Percentiles rank a stretch among this genome's conserved stretches.
These are phyloP conservation scores for Monosporascus sp. DNA, from an alignment of 2,329 filamentous ascomycete species.

Conservation along the genomic window DNA sequence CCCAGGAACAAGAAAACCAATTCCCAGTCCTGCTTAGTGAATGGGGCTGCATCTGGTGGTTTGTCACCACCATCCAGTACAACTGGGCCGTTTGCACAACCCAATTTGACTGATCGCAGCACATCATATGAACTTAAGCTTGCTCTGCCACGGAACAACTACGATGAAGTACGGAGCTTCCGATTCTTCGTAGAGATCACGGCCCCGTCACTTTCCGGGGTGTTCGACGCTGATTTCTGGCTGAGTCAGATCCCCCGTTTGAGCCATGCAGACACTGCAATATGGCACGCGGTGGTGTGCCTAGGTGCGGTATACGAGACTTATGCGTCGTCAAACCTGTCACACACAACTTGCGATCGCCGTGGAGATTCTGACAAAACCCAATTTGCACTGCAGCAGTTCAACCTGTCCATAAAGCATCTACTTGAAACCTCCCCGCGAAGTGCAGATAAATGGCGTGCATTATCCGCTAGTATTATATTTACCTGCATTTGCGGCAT, in stretches of 20 bases:
- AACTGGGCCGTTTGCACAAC: neutral
- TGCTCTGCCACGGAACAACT: conserved; percentile 2
- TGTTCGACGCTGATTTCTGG: conserved; percentile 18
- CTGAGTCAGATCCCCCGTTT: conserved; percentile 7
- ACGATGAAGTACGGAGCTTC: conserved; percentile 8
- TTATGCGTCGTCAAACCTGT: neutral
- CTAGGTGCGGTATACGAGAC: conserved; percentile 14
- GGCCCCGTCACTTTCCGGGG: conserved; percentile 10
- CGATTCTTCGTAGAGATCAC: conserved; percentile 12
- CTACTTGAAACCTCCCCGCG: conserved; percentile 1
- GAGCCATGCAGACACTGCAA: conserved; percentile 12
- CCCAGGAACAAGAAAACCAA: neutral
- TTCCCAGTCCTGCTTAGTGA: neutral
- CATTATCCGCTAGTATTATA: conserved; percentile 13
- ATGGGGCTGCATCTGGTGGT: neutral
- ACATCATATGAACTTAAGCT: neutral
- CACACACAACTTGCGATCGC: neutral
- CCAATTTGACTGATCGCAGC: neutral
- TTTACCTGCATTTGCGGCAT: conserved; percentile 14
- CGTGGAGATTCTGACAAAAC: neutral
- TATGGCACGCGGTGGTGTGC: conserved; percentile 17
- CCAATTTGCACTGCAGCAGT: conserved; percentile 9
- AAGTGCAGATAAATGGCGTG: conserved; percentile 5
- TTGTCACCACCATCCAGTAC: neutral
- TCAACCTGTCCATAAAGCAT: conserved; percentile 10